phyloP scores from a whole-genome alignment of 2,329 filamentous ascomycete species.

The Escovopsis weberi region DNA sequence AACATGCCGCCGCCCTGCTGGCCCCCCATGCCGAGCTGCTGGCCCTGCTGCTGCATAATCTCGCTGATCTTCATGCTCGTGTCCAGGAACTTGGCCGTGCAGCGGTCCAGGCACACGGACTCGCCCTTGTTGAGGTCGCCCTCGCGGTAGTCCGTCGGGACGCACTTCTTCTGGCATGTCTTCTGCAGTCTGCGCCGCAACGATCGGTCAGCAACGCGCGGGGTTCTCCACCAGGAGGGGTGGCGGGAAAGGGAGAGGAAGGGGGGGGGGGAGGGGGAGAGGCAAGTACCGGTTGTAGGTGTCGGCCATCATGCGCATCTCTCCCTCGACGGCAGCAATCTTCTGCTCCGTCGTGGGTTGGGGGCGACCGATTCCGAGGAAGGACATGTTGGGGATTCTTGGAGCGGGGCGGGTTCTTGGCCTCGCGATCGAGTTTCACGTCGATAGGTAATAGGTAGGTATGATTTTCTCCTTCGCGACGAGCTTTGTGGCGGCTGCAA shows the following conservation, averaged over 20 bases:
- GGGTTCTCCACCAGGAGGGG: background rate
- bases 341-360: constrained; percentile 94
- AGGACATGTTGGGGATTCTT: constrained; percentile 24
- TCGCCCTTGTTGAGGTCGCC: constrained; percentile 97
- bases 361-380: constrained; percentile 41
- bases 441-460: too few species aligned
- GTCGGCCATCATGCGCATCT: constrained; percentile 94
- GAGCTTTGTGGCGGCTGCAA: background rate
- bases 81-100: constrained; percentile 96
- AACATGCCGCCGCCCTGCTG: constrained; percentile 20
- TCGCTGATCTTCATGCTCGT: constrained; percentile 96
- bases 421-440: background rate
- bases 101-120: constrained; percentile 94
- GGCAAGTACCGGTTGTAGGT: constrained; percentile 82
- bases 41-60: constrained; percentile 82
- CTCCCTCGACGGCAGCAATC: constrained; percentile 88
- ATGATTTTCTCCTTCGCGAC: too few species aligned
- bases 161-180: constrained; percentile 87
- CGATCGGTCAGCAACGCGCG: background rate
- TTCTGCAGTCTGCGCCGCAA: constrained; percentile 53
- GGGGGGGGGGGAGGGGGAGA: background rate
- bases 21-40: constrained; percentile 48
- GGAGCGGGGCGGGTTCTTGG: background rate
- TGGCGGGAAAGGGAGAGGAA: background rate
- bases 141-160: constrained; percentile 86